A percentile compares a stretch with the other conserved stretches of the same genome.
Conservation (phyloP, 2,329 filamentous ascomycete genomes). For the Penicillium brevicompactum region DNA sequence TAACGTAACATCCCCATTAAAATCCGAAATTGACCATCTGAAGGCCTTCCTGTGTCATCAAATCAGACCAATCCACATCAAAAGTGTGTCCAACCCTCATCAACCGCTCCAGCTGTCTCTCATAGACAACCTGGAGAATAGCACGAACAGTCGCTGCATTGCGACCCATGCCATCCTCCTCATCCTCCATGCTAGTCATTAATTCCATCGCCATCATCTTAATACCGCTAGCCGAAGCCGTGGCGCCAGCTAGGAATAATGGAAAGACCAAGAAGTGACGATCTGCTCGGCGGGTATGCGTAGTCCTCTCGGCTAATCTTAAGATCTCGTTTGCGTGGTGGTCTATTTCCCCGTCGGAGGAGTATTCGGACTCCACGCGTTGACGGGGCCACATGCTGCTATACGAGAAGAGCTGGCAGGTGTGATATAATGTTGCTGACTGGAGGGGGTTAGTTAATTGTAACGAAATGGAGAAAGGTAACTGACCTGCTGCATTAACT, state of each 20-base stretch:
- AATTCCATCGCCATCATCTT: constrained; percentile 54
- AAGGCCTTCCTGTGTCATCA: constrained; percentile 50
- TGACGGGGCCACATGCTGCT: constrained; percentile 57
- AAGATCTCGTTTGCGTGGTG: constrained; percentile 50
- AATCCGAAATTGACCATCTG: constrained; percentile 56
- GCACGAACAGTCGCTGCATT: constrained; percentile 50
- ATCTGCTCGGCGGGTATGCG: constrained; percentile 42
- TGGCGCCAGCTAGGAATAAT: constrained; percentile 55
- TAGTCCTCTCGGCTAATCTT: constrained; percentile 44
- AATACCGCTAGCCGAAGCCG: constrained; percentile 43
- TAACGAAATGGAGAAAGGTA: no score
- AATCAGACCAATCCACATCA: constrained; percentile 54
- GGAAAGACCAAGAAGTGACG: constrained; percentile 55
- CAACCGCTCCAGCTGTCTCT: constrained; percentile 49
- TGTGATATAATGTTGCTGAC: constrained; percentile 50
- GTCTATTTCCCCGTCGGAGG: constrained; percentile 46
- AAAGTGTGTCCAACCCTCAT: constrained; percentile 43
- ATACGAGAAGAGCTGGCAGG: constrained; percentile 54
- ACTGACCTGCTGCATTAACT: constrained; percentile 50
- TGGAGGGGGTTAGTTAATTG: not conserved
- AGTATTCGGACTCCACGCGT: constrained; percentile 40
- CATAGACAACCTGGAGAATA: constrained; percentile 51
- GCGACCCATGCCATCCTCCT: constrained; percentile 47
- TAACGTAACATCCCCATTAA: constrained; percentile 24
- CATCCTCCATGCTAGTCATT: constrained; percentile 50